These are phyloP conservation scores for Meira nashicola DNA, from an alignment of 1,284 basidiomycete species.

Conservation along the genomic window DNA sequence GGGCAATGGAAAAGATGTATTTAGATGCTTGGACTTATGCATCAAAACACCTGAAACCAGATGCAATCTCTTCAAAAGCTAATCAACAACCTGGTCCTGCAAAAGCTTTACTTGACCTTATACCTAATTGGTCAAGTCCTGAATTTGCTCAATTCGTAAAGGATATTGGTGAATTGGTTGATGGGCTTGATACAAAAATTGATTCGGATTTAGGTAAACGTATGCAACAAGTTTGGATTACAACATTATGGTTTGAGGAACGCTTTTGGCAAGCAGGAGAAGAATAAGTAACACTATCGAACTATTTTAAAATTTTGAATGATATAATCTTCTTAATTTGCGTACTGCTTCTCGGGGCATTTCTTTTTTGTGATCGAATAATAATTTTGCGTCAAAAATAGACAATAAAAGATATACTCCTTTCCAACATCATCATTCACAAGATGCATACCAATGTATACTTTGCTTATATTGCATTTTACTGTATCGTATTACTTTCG, in stretches of 20 bases:
- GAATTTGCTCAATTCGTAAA: constrained; percentile 65
- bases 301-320: neutral
- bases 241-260: constrained; percentile 3
- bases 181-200: constrained; percentile 48
- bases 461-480: neutral
- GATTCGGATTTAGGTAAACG: constrained; percentile 2
- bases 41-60: neutral
- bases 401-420: no score
- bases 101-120: constrained; percentile 10
- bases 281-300: neutral
- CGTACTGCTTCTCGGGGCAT: neutral
- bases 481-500: no score
- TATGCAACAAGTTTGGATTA: constrained; percentile 1
- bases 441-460: neutral
- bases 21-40: constrained; percentile 64
- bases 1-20: constrained; percentile 75
- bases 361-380: neutral
- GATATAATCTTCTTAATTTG: neutral
- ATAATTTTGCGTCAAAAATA: neutral
- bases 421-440: neutral
- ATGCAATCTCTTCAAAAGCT: neutral
- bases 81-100: neutral
- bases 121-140: constrained; percentile 62
- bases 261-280: constrained; percentile 6
- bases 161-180: constrained; percentile 59